Conservation (phyloP, 106 monocot genomes). For the Dioscorea dumetorum region DNA sequence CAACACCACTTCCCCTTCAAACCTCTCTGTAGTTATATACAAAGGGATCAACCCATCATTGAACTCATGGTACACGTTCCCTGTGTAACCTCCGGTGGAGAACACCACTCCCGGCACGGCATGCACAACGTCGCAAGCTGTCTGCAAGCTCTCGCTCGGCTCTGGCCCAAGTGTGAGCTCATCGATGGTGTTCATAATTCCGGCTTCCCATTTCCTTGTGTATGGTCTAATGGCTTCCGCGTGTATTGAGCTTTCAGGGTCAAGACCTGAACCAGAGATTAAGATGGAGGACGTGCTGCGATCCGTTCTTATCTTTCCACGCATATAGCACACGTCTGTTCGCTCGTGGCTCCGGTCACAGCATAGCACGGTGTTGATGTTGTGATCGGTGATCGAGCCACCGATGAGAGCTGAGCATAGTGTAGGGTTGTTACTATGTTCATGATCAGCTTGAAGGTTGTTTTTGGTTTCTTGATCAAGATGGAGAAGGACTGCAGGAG, state of each 20-base stretch:
- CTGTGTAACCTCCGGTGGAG: conserved; percentile 58
- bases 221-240: not conserved
- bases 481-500: no score
- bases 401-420: no score
- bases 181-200: conserved; percentile 3
- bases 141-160: not conserved
- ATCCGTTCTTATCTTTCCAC: not conserved
- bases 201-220: conserved; percentile 2
- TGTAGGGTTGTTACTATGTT: no score
- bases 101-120: conserved; percentile 41
- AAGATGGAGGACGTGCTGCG: not conserved
- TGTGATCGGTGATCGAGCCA: no score
- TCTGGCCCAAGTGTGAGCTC: not conserved
- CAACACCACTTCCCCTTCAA: conserved; percentile 59
- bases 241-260: not conserved
- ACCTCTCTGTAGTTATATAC: conserved; percentile 61
- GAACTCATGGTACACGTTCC: conserved; percentile 50
- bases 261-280: not conserved
- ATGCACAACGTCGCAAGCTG: conserved; percentile 44
- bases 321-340: conserved; percentile 7
- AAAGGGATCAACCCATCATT: conserved; percentile 81
- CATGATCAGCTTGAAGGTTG: no score
- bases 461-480: no score
- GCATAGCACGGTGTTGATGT: not conserved
- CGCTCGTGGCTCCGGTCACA: conserved; percentile 8